phyloP scores from a whole-genome alignment of 2,329 filamentous ascomycete species.

The Claviceps capensis region DNA sequence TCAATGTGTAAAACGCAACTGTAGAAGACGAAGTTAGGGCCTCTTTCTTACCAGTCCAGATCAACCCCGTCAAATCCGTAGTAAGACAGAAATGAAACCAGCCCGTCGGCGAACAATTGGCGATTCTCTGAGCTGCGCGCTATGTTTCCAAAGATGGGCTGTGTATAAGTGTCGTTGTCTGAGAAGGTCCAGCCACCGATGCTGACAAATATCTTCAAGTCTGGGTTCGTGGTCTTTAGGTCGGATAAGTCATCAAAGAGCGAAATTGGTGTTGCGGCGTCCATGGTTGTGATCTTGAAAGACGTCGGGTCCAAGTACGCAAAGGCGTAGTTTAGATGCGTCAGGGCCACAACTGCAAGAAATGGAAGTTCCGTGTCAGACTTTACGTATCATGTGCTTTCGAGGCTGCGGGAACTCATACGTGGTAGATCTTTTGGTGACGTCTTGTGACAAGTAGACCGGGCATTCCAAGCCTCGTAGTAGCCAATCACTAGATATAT shows the following conservation, averaged over 20 bases:
- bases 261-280: conserved; percentile 1
- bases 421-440: background rate
- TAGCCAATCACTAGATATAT: conserved; percentile 8
- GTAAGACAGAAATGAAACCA: conserved; percentile 24
- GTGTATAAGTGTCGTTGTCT: conserved; percentile 13
- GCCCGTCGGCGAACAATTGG: conserved; percentile 21
- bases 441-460: background rate
- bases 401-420: background rate
- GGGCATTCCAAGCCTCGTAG: conserved; percentile 9
- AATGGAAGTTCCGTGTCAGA: background rate
- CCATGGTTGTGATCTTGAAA: conserved; percentile 14
- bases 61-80: conserved; percentile 25
- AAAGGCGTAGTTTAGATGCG: conserved; percentile 15
- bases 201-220: conserved; percentile 18
- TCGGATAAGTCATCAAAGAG: background rate
- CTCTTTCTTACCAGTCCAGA: conserved; percentile 23
- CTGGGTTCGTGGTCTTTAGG: conserved; percentile 10
- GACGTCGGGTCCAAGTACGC: conserved; percentile 11
- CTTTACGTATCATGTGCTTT: background rate
- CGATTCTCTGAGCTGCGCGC: conserved; percentile 2
- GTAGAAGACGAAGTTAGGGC: background rate
- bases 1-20: background rate
- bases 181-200: conserved; percentile 24
- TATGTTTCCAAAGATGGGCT: conserved; percentile 18
- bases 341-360: conserved; percentile 3